Percentiles rank a stretch among this genome's conserved stretches.
Conservation (phyloP, 768 basidiomycete species). For the Lactarius evosmus region DNA sequence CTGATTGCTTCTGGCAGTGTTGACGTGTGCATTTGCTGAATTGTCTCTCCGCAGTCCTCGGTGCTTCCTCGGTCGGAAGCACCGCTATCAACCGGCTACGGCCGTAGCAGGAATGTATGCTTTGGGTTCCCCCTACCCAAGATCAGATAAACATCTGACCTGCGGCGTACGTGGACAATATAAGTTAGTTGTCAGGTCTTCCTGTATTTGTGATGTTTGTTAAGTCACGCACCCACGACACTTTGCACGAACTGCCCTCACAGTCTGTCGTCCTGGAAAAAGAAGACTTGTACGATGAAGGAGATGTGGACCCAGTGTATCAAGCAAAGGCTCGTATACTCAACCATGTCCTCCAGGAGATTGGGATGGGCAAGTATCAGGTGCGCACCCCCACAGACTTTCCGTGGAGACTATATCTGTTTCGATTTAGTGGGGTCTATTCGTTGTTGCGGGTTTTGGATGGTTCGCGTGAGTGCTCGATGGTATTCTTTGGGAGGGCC, state of each 20-base stretch:
- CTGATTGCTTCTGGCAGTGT: not conserved
- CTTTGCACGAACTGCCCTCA: not conserved
- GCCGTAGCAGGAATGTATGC: too few species aligned
- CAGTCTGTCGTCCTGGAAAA: not conserved
- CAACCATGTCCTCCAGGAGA: conserved; percentile 60
- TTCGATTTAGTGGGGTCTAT: conserved; percentile 51
- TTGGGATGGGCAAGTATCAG: conserved; percentile 72
- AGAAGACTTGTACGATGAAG: conserved; percentile 25
- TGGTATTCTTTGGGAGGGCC: not conserved
- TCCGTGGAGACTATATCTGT: not conserved
- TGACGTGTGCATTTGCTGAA: not conserved
- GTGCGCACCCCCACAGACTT: conserved; percentile 32
- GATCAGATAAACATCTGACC: not conserved
- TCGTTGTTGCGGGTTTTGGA: conserved; percentile 68
- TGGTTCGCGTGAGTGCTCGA: conserved; percentile 61
- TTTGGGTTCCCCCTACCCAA: not conserved
- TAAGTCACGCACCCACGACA: not conserved
- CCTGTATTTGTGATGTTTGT: not conserved
- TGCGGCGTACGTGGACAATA: not conserved
- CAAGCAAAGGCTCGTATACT: conserved; percentile 54
- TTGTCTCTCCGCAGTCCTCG: not conserved
- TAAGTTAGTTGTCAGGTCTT: not conserved
- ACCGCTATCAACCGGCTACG: not conserved
- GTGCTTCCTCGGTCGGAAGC: not conserved
- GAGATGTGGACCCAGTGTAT: conserved; percentile 52